Conservation (phyloP, 148 eudicot species). For the Drosera capensis region DNA sequence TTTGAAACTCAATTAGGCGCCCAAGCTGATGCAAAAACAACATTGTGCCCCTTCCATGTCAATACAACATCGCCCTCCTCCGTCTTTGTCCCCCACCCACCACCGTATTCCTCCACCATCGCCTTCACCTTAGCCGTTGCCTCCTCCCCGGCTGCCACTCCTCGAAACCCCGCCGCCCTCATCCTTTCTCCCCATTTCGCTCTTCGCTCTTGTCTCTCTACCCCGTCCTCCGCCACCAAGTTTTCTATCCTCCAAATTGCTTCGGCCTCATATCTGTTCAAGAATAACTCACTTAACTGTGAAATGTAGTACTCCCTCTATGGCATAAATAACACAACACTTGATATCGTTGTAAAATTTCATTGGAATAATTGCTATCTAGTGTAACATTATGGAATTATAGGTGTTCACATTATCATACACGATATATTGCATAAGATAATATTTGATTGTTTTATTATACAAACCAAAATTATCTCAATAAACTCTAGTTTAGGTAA, state of each 20-base stretch:
- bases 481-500: too few relatives aligned
- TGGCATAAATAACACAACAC: too few relatives aligned
- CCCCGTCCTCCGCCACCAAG: conserved; percentile 65
- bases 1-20: conserved; percentile 25
- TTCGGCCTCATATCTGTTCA: conserved; percentile 81
- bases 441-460: too few relatives aligned
- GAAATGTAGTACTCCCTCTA: too few relatives aligned
- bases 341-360: too few relatives aligned
- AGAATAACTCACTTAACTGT: too few relatives aligned
- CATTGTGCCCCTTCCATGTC: conserved; percentile 97
- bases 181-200: conserved; percentile 56
- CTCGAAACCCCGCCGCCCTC: conserved; percentile 38
- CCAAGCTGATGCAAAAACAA: conserved; percentile 84
- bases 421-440: too few relatives aligned
- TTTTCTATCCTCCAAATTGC: conserved; percentile 81
- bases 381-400: too few relatives aligned
- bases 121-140: conserved; percentile 45
- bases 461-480: too few relatives aligned
- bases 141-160: conserved; percentile 38
- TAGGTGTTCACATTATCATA: too few relatives aligned
- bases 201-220: conserved; percentile 64
- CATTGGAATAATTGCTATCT: too few relatives aligned
- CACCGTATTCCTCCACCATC: conserved; percentile 85
- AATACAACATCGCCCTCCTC: conserved; percentile 75
- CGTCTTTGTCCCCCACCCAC: conserved; percentile 93